phyloP scores from a whole-genome alignment of 2,329 filamentous ascomycete genomes.

The Knufia petricola region DNA sequence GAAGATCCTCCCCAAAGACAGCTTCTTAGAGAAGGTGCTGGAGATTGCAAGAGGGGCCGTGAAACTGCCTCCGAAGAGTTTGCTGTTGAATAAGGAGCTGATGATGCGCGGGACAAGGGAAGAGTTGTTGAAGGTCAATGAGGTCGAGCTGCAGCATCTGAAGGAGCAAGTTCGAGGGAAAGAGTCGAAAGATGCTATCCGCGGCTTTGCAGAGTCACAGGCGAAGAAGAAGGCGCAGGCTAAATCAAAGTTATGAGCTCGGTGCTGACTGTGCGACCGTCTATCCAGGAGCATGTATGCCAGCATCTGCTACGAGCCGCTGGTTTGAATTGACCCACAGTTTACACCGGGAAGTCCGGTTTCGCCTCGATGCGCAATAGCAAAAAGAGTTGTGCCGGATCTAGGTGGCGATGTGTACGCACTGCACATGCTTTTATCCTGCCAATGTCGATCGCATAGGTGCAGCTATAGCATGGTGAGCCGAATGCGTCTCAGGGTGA shows the following conservation, averaged over 20 bases:
- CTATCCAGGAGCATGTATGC: too few species aligned
- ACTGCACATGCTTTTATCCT: too few species aligned
- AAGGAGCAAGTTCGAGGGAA: neutral
- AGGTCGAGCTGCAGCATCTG: constrained; percentile 7
- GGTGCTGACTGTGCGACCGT: neutral
- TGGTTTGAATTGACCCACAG: too few species aligned
- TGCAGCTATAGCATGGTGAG: too few species aligned
- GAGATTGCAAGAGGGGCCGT: constrained; percentile 10
- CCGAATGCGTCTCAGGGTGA: too few species aligned
- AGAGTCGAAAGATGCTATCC: constrained; percentile 8
- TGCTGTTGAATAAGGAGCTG: constrained; percentile 12
- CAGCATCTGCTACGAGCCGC: too few species aligned
- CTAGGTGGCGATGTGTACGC: too few species aligned
- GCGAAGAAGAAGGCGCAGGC: constrained; percentile 4
- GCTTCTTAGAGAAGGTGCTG: constrained; percentile 11
- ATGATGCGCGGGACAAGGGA: constrained; percentile 9
- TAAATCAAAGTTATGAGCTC: constrained; percentile 2
- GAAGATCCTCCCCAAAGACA: constrained; percentile 11
- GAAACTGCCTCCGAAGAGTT: constrained; percentile 8
- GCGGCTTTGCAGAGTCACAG: constrained; percentile 5
- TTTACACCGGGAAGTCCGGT: too few species aligned
- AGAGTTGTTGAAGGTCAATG: constrained; percentile 12
- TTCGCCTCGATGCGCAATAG: too few species aligned
- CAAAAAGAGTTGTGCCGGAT: too few species aligned
- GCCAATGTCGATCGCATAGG: too few species aligned